These are phyloP conservation scores for Thalassiosira mediterranea DNA, from an alignment of 352 stramenopile species.

Conservation along the genomic window DNA sequence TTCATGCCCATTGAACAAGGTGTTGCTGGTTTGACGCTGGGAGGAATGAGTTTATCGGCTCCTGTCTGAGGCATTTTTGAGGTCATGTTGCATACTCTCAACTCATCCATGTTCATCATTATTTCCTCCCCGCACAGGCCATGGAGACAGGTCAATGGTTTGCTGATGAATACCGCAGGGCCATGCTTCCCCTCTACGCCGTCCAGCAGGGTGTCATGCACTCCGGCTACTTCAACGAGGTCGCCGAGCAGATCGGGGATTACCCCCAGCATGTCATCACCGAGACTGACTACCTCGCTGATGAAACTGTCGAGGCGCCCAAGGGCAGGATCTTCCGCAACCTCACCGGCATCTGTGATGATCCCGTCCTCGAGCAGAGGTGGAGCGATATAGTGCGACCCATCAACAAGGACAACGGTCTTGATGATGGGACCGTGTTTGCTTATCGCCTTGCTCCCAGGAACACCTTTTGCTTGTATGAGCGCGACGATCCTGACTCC, in stretches of 20 bases:
- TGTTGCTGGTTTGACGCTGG: too few species aligned
- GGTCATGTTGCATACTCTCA: background rate
- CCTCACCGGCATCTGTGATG: slow-evolving; percentile 68
- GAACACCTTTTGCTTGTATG: slow-evolving; percentile 42
- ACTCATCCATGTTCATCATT: background rate
- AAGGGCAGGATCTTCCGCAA: slow-evolving; percentile 39
- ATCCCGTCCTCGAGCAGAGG: slow-evolving; percentile 36
- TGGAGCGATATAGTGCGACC: slow-evolving; percentile 52
- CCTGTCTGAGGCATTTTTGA: background rate
- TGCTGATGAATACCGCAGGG: slow-evolving; percentile 46
- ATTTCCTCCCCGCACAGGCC: slow-evolving; percentile 5
- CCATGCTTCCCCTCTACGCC: slow-evolving; percentile 62
- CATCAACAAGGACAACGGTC: slow-evolving; percentile 53
- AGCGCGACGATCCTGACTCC: slow-evolving; percentile 27
- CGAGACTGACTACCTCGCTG: background rate
- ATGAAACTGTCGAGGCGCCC: background rate
- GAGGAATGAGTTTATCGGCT: too few species aligned
- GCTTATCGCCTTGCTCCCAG: slow-evolving; percentile 56
- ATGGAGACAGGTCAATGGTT: slow-evolving; percentile 59
- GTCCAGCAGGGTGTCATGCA: slow-evolving; percentile 61
- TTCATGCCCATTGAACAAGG: too few species aligned
- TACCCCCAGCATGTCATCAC: slow-evolving; percentile 12
- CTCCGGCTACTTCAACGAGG: slow-evolving; percentile 52
- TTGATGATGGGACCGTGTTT: slow-evolving; percentile 49
- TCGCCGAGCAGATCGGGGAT: slow-evolving; percentile 39